Percentiles rank a stretch among this genome's conserved stretches.
These are phyloP conservation scores for Colletotrichum echinochloae DNA, from an alignment of 2,329 filamentous ascomycete genomes.

Conservation along the genomic window DNA sequence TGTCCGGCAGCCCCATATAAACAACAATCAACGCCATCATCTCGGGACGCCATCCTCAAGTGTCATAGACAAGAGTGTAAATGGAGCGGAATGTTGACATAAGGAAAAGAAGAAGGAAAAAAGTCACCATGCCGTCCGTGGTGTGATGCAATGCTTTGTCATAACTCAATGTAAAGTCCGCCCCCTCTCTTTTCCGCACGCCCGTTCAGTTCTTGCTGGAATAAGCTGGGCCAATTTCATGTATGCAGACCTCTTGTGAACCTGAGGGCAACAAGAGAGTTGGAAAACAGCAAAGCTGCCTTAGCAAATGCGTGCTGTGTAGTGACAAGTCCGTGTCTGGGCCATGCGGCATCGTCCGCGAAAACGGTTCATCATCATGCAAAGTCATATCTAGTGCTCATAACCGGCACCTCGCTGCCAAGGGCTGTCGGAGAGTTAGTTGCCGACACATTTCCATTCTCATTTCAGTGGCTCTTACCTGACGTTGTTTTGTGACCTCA, in stretches of 20 bases:
- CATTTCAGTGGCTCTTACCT: constrained; percentile 50
- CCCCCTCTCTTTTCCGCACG: constrained; percentile 5
- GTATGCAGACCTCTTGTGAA: background rate
- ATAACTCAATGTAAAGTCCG: constrained; percentile 18
- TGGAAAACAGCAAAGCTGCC: background rate
- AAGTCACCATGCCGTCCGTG: constrained; percentile 32
- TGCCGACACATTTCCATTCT: background rate
- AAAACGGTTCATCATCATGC: constrained; percentile 24
- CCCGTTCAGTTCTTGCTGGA: constrained; percentile 24
- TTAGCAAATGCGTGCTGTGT: constrained; percentile 1
- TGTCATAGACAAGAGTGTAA: constrained; percentile 34
- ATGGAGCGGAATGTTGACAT: constrained; percentile 16
- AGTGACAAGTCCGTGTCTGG: background rate
- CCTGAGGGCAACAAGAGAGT: background rate
- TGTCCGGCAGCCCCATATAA: constrained; percentile 21
- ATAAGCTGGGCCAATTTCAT: constrained; percentile 6
- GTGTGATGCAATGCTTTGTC: constrained; percentile 24
- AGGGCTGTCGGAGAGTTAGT: constrained; percentile 47
- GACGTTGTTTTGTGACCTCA: constrained; percentile 54
- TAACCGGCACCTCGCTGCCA: constrained; percentile 61
- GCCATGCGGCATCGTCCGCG: constrained; percentile 20
- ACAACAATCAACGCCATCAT: constrained; percentile 33
- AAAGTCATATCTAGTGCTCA: constrained; percentile 48
- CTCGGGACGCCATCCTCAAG: constrained; percentile 37
- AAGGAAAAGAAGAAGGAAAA: constrained; percentile 18